These are phyloP conservation scores for Cercospora sojina DNA, from an alignment of 2,329 filamentous ascomycete genomes.

Conservation along the genomic window DNA sequence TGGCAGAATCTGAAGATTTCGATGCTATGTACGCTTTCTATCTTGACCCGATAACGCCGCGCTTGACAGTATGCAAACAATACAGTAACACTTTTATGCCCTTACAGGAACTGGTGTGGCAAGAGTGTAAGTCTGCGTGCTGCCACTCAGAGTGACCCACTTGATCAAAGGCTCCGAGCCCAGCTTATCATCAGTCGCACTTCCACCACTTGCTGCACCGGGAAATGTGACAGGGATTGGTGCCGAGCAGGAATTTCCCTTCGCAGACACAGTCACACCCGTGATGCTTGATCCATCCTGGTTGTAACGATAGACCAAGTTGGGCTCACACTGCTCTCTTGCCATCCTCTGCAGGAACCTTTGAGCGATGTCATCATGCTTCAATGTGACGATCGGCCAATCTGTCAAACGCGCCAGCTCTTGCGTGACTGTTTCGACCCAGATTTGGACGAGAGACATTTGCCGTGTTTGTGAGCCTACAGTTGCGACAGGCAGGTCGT, in stretches of 20 bases:
- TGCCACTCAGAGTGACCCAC: constrained; percentile 12
- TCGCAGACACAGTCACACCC: constrained; percentile 6
- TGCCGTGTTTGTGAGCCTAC: constrained; percentile 4
- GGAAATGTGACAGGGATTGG: constrained; percentile 15
- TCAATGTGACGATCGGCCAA: constrained; percentile 13
- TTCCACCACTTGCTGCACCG: constrained; percentile 11
- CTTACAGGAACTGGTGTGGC: constrained; percentile 7
- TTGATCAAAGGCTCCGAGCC: constrained; percentile 15
- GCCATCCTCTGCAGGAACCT: constrained; percentile 9
- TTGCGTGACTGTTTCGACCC: constrained; percentile 12
- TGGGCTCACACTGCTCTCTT: constrained; percentile 8
- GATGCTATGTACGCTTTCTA: neutral
- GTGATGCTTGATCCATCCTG: neutral
- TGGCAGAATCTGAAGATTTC: neutral
- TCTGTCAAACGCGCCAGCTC: constrained; percentile 14
- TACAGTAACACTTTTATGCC: neutral
- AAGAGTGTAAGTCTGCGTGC: constrained; percentile 7
- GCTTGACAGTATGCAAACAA: neutral
- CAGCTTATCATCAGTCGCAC: constrained; percentile 9
- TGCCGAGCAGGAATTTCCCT: constrained; percentile 9
- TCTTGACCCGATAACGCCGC: neutral
- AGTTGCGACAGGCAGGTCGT: constrained; percentile 7
- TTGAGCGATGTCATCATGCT: constrained; percentile 13
- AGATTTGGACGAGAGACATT: constrained; percentile 14
- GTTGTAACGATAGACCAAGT: constrained; percentile 1